These are phyloP conservation scores for Colletotrichum agaves DNA, from an alignment of 2,329 filamentous ascomycete genomes.

Conservation along the genomic window DNA sequence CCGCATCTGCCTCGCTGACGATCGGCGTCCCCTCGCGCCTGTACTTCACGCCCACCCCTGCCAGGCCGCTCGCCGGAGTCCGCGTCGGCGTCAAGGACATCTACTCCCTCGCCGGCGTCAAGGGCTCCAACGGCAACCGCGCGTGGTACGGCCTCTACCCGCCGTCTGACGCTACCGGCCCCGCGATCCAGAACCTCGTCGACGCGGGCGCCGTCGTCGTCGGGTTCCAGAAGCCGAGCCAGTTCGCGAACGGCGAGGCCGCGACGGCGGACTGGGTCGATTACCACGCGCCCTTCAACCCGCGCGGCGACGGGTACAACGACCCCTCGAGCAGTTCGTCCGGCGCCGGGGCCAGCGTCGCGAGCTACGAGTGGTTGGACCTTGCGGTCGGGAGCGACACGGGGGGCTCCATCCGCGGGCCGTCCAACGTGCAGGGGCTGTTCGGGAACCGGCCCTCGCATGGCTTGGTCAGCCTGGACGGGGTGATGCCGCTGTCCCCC, in stretches of 20 bases:
- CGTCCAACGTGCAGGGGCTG: slow-evolving; percentile 53
- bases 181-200: slow-evolving; percentile 65
- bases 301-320: slow-evolving; percentile 59
- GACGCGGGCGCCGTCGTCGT: slow-evolving; percentile 65
- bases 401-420: slow-evolving; percentile 58
- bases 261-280: slow-evolving; percentile 59
- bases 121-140: slow-evolving; percentile 64
- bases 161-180: slow-evolving; percentile 56
- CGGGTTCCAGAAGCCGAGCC: slow-evolving; percentile 57
- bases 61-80: slow-evolving; percentile 69
- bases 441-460: slow-evolving; percentile 59
- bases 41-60: slow-evolving; percentile 63
- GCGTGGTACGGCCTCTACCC: slow-evolving; percentile 67
- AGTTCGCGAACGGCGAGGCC: slow-evolving; percentile 54
- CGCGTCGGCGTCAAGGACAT: slow-evolving; percentile 73
- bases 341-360: slow-evolving; percentile 48
- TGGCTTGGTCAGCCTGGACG: slow-evolving; percentile 51
- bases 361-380: slow-evolving; percentile 58
- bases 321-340: slow-evolving; percentile 54
- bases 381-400: slow-evolving; percentile 57
- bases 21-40: slow-evolving; percentile 68
- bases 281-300: slow-evolving; percentile 53
- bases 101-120: slow-evolving; percentile 65
- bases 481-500: slow-evolving; percentile 54
- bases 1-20: slow-evolving; percentile 43